A percentile compares a stretch with the other conserved stretches of the same genome.
These are phyloP conservation scores for Gilbertella persicaria DNA, from an alignment of 371 early-diverging fungal species.

Conservation along the genomic window DNA sequence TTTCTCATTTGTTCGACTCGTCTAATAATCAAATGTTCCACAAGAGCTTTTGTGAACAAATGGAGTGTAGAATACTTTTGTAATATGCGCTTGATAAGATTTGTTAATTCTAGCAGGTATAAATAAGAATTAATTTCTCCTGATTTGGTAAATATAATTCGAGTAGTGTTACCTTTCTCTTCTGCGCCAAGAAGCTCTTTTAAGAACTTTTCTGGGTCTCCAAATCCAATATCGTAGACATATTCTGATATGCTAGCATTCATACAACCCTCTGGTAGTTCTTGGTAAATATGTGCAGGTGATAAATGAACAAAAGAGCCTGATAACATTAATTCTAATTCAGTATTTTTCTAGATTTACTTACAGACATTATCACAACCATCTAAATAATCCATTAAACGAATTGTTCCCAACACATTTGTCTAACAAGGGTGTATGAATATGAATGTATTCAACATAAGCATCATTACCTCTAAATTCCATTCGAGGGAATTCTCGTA, in stretches of 20 bases:
- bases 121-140: slow-evolving; percentile 11
- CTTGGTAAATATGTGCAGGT: slow-evolving; percentile 27
- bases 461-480: slow-evolving; percentile 42
- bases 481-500: slow-evolving; percentile 46
- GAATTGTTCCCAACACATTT: slow-evolving; percentile 51
- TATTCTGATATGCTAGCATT: slow-evolving; percentile 33
- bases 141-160: slow-evolving; percentile 5
- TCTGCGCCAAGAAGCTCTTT: slow-evolving; percentile 41
- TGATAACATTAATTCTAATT: neutral
- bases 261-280: slow-evolving; percentile 19
- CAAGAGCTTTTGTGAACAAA: slow-evolving; percentile 53
- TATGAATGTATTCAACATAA: neutral
- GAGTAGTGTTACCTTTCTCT: slow-evolving; percentile 31
- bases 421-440: too few relatives aligned
- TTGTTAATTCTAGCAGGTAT: slow-evolving; percentile 13
- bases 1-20: slow-evolving; percentile 35
- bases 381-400: slow-evolving; percentile 50
- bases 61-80: slow-evolving; percentile 49
- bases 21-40: slow-evolving; percentile 48
- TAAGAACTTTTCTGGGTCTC: slow-evolving; percentile 49
- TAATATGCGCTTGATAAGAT: slow-evolving; percentile 22
- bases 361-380: slow-evolving; percentile 28
- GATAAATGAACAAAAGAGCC: slow-evolving; percentile 33
- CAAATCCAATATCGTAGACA: slow-evolving; percentile 49
- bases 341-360: too few relatives aligned